phyloP scores from a whole-genome alignment of 176 grass and related monocot genomes.

The Areca catechu region DNA sequence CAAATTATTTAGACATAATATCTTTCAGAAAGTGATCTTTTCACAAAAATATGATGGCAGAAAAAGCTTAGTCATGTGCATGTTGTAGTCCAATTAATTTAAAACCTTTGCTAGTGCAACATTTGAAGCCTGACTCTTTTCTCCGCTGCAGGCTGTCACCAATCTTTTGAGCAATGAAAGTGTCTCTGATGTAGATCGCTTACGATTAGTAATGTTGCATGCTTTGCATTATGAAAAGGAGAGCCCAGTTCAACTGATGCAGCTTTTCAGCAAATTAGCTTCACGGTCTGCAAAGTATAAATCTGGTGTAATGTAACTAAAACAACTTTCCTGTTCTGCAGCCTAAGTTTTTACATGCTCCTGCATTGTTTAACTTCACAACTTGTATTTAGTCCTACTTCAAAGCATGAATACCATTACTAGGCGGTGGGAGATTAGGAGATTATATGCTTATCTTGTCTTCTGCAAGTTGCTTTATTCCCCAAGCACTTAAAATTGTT shows the following conservation, averaged over 20 bases:
- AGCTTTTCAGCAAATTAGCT: slow-evolving; percentile 98
- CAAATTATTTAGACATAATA: too few species aligned
- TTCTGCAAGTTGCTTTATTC: too few species aligned
- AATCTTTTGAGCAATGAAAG: slow-evolving; percentile 86
- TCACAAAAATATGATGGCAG: too few species aligned
- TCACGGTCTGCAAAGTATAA: slow-evolving; percentile 95
- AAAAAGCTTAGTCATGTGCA: too few species aligned
- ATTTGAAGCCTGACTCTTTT: slow-evolving; percentile 13
- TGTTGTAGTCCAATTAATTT: too few species aligned
- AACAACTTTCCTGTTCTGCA: slow-evolving; percentile 20
- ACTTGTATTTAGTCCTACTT: neutral
- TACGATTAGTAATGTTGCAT: slow-evolving; percentile 80
- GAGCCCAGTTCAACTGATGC: slow-evolving; percentile 98
- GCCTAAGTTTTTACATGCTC: neutral
- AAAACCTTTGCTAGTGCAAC: slow-evolving; percentile 1
- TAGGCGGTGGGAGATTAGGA: too few species aligned
- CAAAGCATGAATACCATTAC: too few species aligned
- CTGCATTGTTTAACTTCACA: neutral
- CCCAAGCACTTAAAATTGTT: too few species aligned
- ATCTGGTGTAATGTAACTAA: slow-evolving; percentile 59
- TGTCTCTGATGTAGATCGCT: slow-evolving; percentile 78
- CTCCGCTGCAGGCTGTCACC: slow-evolving; percentile 52
- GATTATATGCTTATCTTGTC: too few species aligned
- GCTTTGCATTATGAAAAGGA: slow-evolving; percentile 98
- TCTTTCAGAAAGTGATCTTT: too few species aligned